Base-by-base conservation (phyloP, 176 grass and related monocot genomes). In the Aechmea fasciata region DNA sequence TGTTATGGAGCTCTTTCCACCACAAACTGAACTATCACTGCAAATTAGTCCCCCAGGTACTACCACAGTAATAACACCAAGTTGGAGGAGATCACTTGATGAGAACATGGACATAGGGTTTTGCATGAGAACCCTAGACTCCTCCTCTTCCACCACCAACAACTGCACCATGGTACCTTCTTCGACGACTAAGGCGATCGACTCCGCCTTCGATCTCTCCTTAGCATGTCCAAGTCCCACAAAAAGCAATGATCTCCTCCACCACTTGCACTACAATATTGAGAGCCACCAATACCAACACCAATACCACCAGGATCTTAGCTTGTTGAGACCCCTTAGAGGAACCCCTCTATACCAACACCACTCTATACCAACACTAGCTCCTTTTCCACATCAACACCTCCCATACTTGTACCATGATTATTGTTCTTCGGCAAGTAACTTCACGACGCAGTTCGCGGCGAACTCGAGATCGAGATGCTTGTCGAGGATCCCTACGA, bases 11-110 rank as follows among this genome's bases (percentile, higher is more conserved):
- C 71, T 73, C 13, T 73, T 73, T 55, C 55, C 17, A 22, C 10
- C 54, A 14, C 71, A 73, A 29, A 52, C 71, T 13, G 71, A 73
- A 28, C 48, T 73, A 23, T 73, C 71, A 12, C 71, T 73, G 14
- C 52, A 73, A 12, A 73, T 73, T 24, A 73, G 53, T 19, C 71
- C 71, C 22, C 71, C 71, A 20, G 62, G 19, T 17, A 73, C 26
- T 17, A 73, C 26, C 54, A 63, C 33, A 47, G 11, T 22, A 17
- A 52, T 50, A 17, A 52, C 68, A 52, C 25, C 50, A 11, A 53
- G 50, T 52, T 59, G 54, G 26, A 59, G 51, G n/a, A 62, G 26
- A 11, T 13, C 49, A 8, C 17, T 12, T 11, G 15, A 63, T 49
- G 54, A 73, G 29, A 19, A 62, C 13, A 26, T 48, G 11, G 71